phyloP scores from a whole-genome alignment of 2,329 filamentous ascomycete species.

The Rasamsonia emersonii region DNA sequence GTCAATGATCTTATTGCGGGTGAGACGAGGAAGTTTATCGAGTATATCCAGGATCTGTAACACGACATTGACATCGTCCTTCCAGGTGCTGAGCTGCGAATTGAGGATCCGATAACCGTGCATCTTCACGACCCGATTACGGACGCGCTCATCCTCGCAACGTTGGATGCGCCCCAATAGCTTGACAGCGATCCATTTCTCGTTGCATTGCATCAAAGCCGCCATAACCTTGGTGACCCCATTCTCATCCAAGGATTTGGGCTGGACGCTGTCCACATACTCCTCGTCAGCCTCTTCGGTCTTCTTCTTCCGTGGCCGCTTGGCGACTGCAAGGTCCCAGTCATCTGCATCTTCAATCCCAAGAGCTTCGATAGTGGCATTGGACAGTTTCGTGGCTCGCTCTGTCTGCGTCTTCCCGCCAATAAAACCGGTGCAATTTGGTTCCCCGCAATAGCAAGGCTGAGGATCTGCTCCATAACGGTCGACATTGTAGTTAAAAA shows the following conservation, averaged over 20 bases:
- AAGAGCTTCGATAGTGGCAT: slow-evolving; percentile 84
- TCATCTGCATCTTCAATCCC: slow-evolving; percentile 88
- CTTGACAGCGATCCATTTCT: slow-evolving; percentile 99
- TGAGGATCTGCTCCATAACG: slow-evolving; percentile 95
- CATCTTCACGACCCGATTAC: slow-evolving; percentile 85
- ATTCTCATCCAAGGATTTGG: slow-evolving; percentile 68
- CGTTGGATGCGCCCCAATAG: slow-evolving; percentile 79
- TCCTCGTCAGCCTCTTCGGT: slow-evolving; percentile 85
- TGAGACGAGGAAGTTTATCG: slow-evolving; percentile 78
- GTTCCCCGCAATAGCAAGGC: slow-evolving; percentile 90
- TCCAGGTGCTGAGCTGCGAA: slow-evolving; percentile 73
- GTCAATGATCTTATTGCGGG: slow-evolving; percentile 92
- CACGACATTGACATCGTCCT: slow-evolving; percentile 81
- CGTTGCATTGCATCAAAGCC: slow-evolving; percentile 91
- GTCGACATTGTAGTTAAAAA: slow-evolving; percentile 99
- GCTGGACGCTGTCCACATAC: slow-evolving; percentile 82
- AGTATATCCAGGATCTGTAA: slow-evolving; percentile 85
- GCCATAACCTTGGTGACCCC: slow-evolving; percentile 94
- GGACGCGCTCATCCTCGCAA: slow-evolving; percentile 77
- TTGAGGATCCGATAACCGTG: slow-evolving; percentile 95
- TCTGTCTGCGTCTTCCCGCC: slow-evolving; percentile 97
- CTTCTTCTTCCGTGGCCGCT: slow-evolving; percentile 89
- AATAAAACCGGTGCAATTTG: slow-evolving; percentile 92
- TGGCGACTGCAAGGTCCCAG: slow-evolving; percentile 84
- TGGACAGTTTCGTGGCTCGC: slow-evolving; percentile 81